Base-by-base conservation (phyloP, 78 protist species). In the Dictyostelium brefeldianum region DNA sequence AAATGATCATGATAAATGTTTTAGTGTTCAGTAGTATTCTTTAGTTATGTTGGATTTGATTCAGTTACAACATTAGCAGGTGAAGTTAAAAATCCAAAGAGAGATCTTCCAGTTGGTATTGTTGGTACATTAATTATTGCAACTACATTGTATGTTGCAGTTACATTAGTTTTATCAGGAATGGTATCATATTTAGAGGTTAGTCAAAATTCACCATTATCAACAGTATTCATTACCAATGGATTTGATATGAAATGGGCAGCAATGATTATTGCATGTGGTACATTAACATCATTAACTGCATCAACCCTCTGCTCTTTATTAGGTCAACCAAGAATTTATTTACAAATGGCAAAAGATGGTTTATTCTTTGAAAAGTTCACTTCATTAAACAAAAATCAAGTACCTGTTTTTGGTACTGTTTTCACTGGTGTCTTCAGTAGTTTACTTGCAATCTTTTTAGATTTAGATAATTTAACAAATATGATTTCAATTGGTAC, bases 41-140 rank as follows among this genome's bases (percentile, higher is more conserved):
- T 96, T 62, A 53, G 91, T 56, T 92, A 80, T 75, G 85, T 96
- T 12, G 97, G 97, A 20, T 96, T 96, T 80, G 97, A 96, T 56
- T 65, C 97, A 5, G 94, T 95, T 10, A 71, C 91, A 9, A 90
- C 97, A 20, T 29, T 90, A 14, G 89, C 97, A 1, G 92, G 85
- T 62, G 97, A 95, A 85, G 84, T 79, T 3, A 90, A 78, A 29
- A 90, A 82, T 31, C 97, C 97, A 50, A 65, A 82, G 50, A 78
- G 97, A 36, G 95, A 95, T 80, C 79, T 95, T 27, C 97, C 97
- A 70, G 14, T 91, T 62, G 97, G 97, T 59, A 87, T 95, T 36
- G 74, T 95, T 9, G 91, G 83, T 46, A 83, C 97, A 1, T 56
- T 95, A 3, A 29, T 56, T 31, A 78, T 90, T 46, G 90, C 80